Conservation (phyloP, 352 stramenopile species). For the Lagenidium sp. region DNA sequence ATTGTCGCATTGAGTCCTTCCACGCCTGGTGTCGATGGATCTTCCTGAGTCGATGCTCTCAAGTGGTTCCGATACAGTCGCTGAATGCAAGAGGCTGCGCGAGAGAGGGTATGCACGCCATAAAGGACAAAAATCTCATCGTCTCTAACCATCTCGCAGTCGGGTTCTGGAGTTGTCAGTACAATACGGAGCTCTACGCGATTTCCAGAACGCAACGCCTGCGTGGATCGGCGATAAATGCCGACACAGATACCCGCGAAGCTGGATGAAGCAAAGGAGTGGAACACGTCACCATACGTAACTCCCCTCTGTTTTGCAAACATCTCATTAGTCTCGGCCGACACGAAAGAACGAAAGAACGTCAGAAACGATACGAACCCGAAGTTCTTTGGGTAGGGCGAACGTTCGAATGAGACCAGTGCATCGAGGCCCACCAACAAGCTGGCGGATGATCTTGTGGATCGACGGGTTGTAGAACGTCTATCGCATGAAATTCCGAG, state of each 20-base stretch:
- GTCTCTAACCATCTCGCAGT: slow-evolving; percentile 35
- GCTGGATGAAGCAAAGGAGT: slow-evolving; percentile 37
- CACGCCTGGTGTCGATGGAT: too few relatives aligned
- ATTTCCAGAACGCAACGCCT: slow-evolving; percentile 26
- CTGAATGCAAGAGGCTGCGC: slow-evolving; percentile 50
- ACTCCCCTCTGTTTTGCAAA: slow-evolving; percentile 10
- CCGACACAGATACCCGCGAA: slow-evolving; percentile 66
- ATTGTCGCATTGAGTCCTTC: too few relatives aligned
- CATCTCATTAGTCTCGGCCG: not conserved
- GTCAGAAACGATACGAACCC: slow-evolving; percentile 17
- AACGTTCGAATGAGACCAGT: slow-evolving; percentile 68
- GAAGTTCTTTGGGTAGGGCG: slow-evolving; percentile 26
- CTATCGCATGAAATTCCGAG: slow-evolving; percentile 18
- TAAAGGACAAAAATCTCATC: slow-evolving; percentile 71
- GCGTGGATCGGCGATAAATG: slow-evolving; percentile 60
- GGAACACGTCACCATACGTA: slow-evolving; percentile 59
- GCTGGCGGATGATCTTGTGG: slow-evolving; percentile 75
- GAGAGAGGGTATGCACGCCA: slow-evolving; percentile 61
- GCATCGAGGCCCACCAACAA: slow-evolving; percentile 66
- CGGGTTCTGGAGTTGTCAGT: slow-evolving; percentile 50
- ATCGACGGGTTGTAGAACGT: slow-evolving; percentile 83
- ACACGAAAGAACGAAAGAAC: not conserved
- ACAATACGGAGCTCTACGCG: slow-evolving; percentile 61
- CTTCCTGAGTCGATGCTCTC: not conserved
- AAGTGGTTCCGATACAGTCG: slow-evolving; percentile 10